Conservation (phyloP, 2,329 filamentous ascomycete species). For the Talaromyces sp. region DNA sequence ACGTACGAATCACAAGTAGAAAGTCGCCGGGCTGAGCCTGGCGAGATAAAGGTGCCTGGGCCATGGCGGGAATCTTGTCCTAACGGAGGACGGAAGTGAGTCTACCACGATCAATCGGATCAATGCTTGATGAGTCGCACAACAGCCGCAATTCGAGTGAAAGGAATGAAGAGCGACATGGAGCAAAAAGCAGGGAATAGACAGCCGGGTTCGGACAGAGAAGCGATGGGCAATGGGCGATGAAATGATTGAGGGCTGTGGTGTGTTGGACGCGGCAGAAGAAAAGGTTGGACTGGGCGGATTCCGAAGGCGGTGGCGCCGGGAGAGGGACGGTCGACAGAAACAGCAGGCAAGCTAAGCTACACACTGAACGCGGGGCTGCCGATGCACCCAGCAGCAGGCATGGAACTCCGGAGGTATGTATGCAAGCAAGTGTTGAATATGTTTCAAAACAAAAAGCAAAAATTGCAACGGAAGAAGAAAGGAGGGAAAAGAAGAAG, state of each 20-base stretch:
- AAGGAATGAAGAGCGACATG: slow-evolving; percentile 31
- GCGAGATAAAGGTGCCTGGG: slow-evolving; percentile 33
- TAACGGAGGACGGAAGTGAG: slow-evolving; percentile 10
- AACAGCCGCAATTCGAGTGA: slow-evolving; percentile 18
- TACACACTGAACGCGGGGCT: slow-evolving; percentile 5
- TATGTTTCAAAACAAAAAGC: too few relatives aligned
- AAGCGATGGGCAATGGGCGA: background rate
- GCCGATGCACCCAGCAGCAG: slow-evolving; percentile 8
- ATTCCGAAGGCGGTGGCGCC: slow-evolving; percentile 17
- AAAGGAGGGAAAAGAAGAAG: too few relatives aligned
- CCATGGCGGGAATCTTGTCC: slow-evolving; percentile 28
- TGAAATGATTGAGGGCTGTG: background rate
- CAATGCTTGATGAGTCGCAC: slow-evolving; percentile 17
- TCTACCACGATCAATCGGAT: slow-evolving; percentile 17
- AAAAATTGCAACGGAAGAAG: too few relatives aligned
- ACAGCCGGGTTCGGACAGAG: slow-evolving; percentile 12
- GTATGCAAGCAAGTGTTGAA: background rate
- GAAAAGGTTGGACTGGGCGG: slow-evolving; percentile 10
- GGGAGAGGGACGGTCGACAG: background rate
- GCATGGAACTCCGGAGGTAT: background rate
- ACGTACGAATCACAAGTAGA: slow-evolving; percentile 46
- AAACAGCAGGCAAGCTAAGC: background rate
- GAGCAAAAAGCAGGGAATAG: slow-evolving; percentile 19
- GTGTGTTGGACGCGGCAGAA: background rate
- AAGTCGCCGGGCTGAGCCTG: slow-evolving; percentile 41